Evolutionary conservation across 345 rosid genomes (phyloP), one percentile per base, ranked within the genome.

Genomic region (Ceriops decandra): DNA sequence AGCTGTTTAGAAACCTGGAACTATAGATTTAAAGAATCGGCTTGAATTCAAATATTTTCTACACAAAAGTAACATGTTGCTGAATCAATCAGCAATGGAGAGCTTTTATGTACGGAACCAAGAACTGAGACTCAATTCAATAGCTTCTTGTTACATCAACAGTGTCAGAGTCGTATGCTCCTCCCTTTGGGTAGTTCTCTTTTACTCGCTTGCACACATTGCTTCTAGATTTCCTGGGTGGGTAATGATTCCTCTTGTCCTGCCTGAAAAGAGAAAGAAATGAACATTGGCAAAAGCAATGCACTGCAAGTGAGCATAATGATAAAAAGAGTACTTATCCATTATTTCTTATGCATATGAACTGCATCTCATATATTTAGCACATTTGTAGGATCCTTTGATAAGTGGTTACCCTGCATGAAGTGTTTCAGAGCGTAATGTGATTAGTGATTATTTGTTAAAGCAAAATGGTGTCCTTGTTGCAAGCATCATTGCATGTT

Each of bases 181-280:
- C 77, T 47, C 49, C 52, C 68, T 79, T 79, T 26, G 33, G n/a
- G 32, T 62, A 56, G 63, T 60, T 30, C 10, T 77, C 81, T 69
- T 78, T 79, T 53, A 68, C 75, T 56, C 66, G 63, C 74, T 74
- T 78, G 51, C 72, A 30, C 7, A 56, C 76, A 76, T 78, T 80
- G 20, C 46, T 66, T 69, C 59, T 74, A 26, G 70, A 66, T 76
- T 76, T 83, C 70, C 38, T 67, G 15, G 76, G 62, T 21, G 78
- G 75, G 64, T 62, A 71, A 30, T 62, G 71, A 63, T 51, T 69
- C 67, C 74, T 67, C 17, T 77, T 83, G 30, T 76, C 82, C 17
- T 71, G 72, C 77, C 86, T 83, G 77, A 47, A 66, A 33, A 49
- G 47, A 11, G 6, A n/a, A 10, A 38, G n/a, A 70, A 8, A 16